Evolutionary conservation across 805 yeast species (phyloP), one percentile per base, ranked within the genome.

Genomic region (Kodamaea lidongshanica): DNA sequence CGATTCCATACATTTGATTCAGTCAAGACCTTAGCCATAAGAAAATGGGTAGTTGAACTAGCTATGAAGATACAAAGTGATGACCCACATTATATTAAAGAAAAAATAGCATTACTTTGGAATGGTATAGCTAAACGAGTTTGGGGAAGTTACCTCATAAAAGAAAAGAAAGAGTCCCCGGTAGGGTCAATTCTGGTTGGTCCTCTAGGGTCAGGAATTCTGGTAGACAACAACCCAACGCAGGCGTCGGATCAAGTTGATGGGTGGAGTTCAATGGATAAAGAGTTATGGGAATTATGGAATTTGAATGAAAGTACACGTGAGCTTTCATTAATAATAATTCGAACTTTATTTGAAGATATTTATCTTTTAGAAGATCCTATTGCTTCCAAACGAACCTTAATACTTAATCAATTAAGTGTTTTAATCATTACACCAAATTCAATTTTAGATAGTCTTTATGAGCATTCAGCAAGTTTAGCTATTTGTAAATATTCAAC

Each of bases 201-300:
- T n/a, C 51, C 12, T 17, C 21, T 19, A 28, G n/a, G 18, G 16
- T 6, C 22, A 25, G 17, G 17, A 29, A 5, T 24, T 5, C 18
- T 17, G 25, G 1, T 5, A 7, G 18, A 14, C 19, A 27, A 19
- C 19, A 19, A 19, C 6, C 19, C 24, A 23, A 12, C 5, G 16
- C 27, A 10, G 12, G 11, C 4, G 27, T 25, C 12, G 32, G 77
- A 76, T 31, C 56, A 70, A 18, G 40, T 61, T 7, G 74, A 71
- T 37, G 82, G 94, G 12, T 92, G 98, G 98, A 65, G 67, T 1
- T 71, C 79, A 12, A 87, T 92, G 96, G 98, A 92, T 47, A 58
- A 67, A 10, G 79, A 79, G 42, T 62, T 92, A 23, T 70, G 77
- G 42, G 70, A 71, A 29, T 59, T 92, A 40, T 92, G 97, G 97